A percentile compares a stretch with the other conserved stretches of the same genome.
These are phyloP conservation scores for Talaromyces liani DNA, from an alignment of 495 filamentous ascomycete species.

Conservation along the genomic window DNA sequence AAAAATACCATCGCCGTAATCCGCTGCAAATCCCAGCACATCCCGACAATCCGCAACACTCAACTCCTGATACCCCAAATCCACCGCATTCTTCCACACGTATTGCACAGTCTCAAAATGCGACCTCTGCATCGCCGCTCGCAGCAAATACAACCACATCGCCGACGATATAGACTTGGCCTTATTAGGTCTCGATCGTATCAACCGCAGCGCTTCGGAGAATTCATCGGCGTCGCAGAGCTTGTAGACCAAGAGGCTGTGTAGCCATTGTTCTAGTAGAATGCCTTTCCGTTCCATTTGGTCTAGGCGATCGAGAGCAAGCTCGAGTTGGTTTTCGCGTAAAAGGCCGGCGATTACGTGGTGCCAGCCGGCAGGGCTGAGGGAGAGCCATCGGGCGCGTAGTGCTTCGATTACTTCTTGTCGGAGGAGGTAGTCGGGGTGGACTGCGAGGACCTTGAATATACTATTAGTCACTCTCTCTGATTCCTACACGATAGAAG, in stretches of 20 bases:
- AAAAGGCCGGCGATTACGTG: conserved; percentile 67
- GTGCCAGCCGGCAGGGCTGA: conserved; percentile 57
- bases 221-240: conserved; percentile 65
- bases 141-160: conserved; percentile 66
- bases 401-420: conserved; percentile 57
- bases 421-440: conserved; percentile 77
- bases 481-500: neutral
- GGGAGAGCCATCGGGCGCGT: conserved; percentile 57
- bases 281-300: conserved; percentile 52
- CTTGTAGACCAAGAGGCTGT: conserved; percentile 63
- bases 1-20: conserved; percentile 54
- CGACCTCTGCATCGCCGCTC: conserved; percentile 46
- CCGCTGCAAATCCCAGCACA: conserved; percentile 62
- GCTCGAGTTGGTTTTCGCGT: conserved; percentile 72
- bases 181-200: conserved; percentile 45
- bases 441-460: conserved; percentile 61
- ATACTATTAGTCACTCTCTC: neutral
- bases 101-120: conserved; percentile 51
- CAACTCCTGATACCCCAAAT: conserved; percentile 54
- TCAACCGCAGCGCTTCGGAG: conserved; percentile 62
- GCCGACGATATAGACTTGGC: conserved; percentile 37
- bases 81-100: conserved; percentile 56
- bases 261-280: conserved; percentile 58
- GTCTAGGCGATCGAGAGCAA: conserved; percentile 68
- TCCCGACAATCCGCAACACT: conserved; percentile 54